Conservation (phyloP, 2,329 filamentous ascomycete genomes). For the Trichoderma sp. region DNA sequence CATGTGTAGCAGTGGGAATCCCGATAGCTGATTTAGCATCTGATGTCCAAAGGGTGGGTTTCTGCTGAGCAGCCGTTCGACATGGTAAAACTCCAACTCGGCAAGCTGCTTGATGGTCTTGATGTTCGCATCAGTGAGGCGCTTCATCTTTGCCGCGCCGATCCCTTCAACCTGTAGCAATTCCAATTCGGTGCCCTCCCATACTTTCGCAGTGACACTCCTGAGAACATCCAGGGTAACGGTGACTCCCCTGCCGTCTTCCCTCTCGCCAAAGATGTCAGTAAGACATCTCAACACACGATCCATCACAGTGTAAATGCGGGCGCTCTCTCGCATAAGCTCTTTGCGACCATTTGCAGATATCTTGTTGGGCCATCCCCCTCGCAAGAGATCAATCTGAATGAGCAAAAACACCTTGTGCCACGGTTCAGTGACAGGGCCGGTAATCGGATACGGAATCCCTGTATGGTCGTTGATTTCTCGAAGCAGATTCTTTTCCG, state of each 20-base stretch:
- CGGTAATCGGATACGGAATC: slow-evolving; percentile 38
- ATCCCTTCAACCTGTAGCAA: slow-evolving; percentile 79
- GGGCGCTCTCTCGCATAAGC: slow-evolving; percentile 31
- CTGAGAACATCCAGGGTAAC: slow-evolving; percentile 74
- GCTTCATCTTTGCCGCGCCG: slow-evolving; percentile 71
- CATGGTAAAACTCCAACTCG: slow-evolving; percentile 61
- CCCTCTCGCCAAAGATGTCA: slow-evolving; percentile 37
- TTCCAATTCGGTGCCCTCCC: slow-evolving; percentile 80
- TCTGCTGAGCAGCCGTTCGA: slow-evolving; percentile 73
- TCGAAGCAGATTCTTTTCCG: slow-evolving; percentile 36
- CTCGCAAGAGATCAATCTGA: slow-evolving; percentile 64
- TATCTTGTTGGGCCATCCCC: slow-evolving; percentile 56
- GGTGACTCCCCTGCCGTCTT: slow-evolving; percentile 63
- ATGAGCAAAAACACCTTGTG: slow-evolving; percentile 77
- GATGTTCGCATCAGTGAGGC: slow-evolving; percentile 68
- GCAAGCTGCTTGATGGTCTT: slow-evolving; percentile 69
- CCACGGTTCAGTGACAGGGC: slow-evolving; percentile 52
- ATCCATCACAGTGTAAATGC: slow-evolving; percentile 36
- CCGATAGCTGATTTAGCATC: slow-evolving; percentile 59
- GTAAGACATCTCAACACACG: slow-evolving; percentile 36
- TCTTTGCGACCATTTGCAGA: slow-evolving; percentile 32
- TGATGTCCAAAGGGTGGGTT: slow-evolving; percentile 81
- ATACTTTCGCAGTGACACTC: slow-evolving; percentile 68
- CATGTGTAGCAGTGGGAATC: slow-evolving; percentile 62
- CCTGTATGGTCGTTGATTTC: slow-evolving; percentile 38